Conservation (phyloP, 1,139 yeast species). For the Debaryomyces fabryi region DNA sequence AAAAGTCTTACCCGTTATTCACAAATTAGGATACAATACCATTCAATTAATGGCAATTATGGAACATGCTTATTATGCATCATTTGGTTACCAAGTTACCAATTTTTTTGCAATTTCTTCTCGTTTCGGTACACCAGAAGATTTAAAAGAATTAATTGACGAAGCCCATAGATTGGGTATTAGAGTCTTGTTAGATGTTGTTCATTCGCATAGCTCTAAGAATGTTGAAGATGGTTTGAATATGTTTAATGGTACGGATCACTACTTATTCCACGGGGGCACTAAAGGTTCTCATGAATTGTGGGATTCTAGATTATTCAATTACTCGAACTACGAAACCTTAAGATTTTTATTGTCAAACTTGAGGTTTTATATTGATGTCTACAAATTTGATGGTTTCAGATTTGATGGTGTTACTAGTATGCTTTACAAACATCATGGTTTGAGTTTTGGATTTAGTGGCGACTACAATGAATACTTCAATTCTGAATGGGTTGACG, state of each 20-base stretch:
- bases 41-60: slow-evolving; percentile 96
- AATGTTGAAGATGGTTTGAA: slow-evolving; percentile 93
- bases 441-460: slow-evolving; percentile 84
- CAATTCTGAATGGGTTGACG: slow-evolving; percentile 78
- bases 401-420: slow-evolving; percentile 96
- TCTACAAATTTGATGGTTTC: slow-evolving; percentile 89
- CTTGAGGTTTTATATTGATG: slow-evolving; percentile 80
- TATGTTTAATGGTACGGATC: slow-evolving; percentile 93
- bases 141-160: slow-evolving; percentile 85
- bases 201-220: slow-evolving; percentile 94
- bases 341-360: slow-evolving; percentile 86
- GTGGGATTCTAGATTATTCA: slow-evolving; percentile 95
- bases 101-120: slow-evolving; percentile 89
- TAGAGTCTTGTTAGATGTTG: slow-evolving; percentile 85
- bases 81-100: slow-evolving; percentile 95
- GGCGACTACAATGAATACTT: slow-evolving; percentile 94
- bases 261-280: slow-evolving; percentile 91
- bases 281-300: slow-evolving; percentile 81
- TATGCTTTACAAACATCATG: slow-evolving; percentile 91
- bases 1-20: slow-evolving; percentile 81
- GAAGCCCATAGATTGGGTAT: slow-evolving; percentile 90
- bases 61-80: slow-evolving; percentile 99
- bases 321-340: slow-evolving; percentile 90
- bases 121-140: slow-evolving; percentile 93
- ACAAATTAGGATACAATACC: slow-evolving; percentile 84